phyloP scores from a whole-genome alignment of 2,329 filamentous ascomycete species.

The Pseudogymnoascus sp. region DNA sequence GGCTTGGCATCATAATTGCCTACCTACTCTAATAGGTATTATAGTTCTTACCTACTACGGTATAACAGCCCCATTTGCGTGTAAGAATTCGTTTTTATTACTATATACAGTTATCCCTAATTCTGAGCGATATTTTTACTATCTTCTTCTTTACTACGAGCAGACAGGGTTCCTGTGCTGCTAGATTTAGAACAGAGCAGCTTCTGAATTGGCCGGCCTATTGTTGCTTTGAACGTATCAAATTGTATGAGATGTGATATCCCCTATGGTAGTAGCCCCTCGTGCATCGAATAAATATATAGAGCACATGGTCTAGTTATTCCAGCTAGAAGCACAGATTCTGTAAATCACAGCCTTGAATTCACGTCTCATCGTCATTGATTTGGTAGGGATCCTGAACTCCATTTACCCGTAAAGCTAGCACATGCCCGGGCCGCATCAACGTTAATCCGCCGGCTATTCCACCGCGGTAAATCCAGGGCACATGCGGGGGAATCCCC shows the following conservation, averaged over 20 bases:
- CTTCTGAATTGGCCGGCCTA: no score
- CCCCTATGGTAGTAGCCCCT: not conserved
- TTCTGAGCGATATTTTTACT: no score
- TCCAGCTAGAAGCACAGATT: not conserved
- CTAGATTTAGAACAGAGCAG: no score
- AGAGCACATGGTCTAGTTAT: not conserved
- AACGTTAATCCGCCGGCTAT: slow-evolving; percentile 9
- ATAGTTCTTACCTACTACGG: no score
- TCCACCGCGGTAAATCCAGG: not conserved
- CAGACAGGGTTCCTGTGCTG: no score
- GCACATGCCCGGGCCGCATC: not conserved
- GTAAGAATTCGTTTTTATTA: no score
- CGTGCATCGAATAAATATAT: not conserved
- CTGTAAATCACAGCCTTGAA: not conserved
- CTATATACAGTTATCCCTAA: no score
- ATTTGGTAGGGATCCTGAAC: not conserved
- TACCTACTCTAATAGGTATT: no score
- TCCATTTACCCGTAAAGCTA: not conserved
- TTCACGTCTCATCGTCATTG: not conserved
- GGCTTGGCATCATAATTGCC: no score
- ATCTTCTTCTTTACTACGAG: no score
- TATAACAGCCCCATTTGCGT: no score
- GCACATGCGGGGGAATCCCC: not conserved
- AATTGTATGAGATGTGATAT: not conserved
- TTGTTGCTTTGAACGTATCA: not conserved